These are phyloP conservation scores for Botryosphaeria dothidea DNA, from an alignment of 2,329 filamentous ascomycete genomes.

Conservation along the genomic window DNA sequence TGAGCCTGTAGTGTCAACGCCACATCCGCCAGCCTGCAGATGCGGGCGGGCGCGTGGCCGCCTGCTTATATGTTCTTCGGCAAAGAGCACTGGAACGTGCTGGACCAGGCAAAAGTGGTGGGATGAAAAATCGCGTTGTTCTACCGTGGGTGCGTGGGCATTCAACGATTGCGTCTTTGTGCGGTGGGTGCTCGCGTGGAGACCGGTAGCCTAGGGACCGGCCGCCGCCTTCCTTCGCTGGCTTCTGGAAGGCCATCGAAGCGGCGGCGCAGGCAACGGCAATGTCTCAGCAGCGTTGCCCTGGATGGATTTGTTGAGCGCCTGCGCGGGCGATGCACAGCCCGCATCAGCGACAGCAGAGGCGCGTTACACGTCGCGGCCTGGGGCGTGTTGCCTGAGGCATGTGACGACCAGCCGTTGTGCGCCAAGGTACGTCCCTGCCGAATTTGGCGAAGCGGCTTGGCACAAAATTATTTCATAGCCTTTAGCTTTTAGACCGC, in stretches of 20 bases:
- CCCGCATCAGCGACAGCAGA: background rate
- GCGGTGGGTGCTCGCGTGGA: background rate
- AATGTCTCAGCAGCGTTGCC: background rate
- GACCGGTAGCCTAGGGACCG: background rate
- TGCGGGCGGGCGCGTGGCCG: background rate
- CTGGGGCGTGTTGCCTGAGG: background rate
- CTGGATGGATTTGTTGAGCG: background rate
- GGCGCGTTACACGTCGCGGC: background rate
- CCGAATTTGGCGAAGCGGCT: constrained; percentile 20
- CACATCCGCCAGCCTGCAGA: background rate
- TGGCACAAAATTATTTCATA: constrained; percentile 21
- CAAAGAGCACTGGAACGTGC: too few relatives aligned
- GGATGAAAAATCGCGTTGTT: background rate
- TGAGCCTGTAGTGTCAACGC: background rate
- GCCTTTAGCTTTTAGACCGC: constrained; percentile 9
- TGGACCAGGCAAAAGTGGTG: background rate
- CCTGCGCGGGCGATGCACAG: background rate
- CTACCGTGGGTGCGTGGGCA: background rate
- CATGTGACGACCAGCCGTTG: background rate
- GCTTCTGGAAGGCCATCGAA: background rate
- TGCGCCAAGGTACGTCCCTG: constrained; percentile 17
- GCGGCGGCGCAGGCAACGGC: background rate
- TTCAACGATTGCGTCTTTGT: background rate
- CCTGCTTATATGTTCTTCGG: background rate
- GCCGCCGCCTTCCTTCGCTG: background rate